Evolutionary conservation across 305 asterid species (phyloP).

Genomic region (Fraxinus greggii): DNA sequence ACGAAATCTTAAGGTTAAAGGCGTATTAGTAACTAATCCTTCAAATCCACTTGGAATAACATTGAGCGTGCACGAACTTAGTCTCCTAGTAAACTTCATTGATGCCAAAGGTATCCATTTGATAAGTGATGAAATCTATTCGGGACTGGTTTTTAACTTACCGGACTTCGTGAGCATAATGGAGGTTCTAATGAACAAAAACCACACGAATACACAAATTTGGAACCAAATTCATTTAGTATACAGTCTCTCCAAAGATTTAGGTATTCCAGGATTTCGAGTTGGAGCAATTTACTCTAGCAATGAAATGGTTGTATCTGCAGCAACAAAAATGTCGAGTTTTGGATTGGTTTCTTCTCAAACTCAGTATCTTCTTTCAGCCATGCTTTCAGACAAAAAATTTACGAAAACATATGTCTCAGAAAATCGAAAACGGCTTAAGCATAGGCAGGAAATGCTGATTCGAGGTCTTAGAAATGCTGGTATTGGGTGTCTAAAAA

Average conservation of each 20-base stretch:
- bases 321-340: conserved; percentile 90
- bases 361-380: conserved; percentile 72
- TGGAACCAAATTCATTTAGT: conserved; percentile 76
- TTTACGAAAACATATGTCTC: conserved; percentile 49
- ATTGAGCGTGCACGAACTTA: conserved; percentile 49
- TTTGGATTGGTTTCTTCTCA: conserved; percentile 82
- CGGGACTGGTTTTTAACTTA: conserved; percentile 71
- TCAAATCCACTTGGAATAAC: conserved; percentile 83
- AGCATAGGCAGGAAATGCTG: conserved; percentile 57
- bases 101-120: conserved; percentile 57
- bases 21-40: conserved; percentile 79
- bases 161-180: conserved; percentile 63
- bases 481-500: conserved; percentile 62
- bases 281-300: conserved; percentile 80
- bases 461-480: conserved; percentile 43
- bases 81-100: conserved; percentile 56
- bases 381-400: conserved; percentile 69
- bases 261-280: conserved; percentile 91
- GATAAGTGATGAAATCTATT: conserved; percentile 80
- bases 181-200: conserved; percentile 47
- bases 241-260: conserved; percentile 75
- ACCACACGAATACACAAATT: conserved; percentile 29
- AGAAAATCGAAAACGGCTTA: conserved; percentile 53
- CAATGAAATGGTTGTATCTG: conserved; percentile 59
- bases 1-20: conserved; percentile 70